Evolutionary conservation across 768 basidiomycete species (phyloP).

Genomic region (Termitomyces titanicus): DNA sequence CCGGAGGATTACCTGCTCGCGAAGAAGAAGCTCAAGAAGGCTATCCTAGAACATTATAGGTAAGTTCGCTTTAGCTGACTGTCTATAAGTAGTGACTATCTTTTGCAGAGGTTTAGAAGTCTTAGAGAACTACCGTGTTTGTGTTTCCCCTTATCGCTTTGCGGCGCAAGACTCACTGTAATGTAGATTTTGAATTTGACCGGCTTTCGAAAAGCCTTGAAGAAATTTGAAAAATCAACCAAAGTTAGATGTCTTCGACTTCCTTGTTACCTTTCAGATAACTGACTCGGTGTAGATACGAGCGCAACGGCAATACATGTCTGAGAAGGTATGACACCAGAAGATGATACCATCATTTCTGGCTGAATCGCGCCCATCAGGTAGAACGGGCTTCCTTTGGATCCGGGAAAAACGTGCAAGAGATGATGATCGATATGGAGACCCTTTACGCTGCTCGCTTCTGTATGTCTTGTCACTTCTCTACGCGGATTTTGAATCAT

Average conservation of each 20-base stretch:
- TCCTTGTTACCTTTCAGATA: background rate
- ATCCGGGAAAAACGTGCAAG: slow-evolving; percentile 53
- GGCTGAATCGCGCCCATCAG: slow-evolving; percentile 27
- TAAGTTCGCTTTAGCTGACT: slow-evolving; percentile 20
- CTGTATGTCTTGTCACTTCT: slow-evolving; percentile 38
- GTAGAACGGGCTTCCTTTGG: slow-evolving; percentile 68
- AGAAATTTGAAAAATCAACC: slow-evolving; percentile 82
- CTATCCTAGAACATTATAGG: slow-evolving; percentile 83
- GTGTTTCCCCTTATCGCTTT: slow-evolving; percentile 13
- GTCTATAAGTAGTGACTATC: background rate
- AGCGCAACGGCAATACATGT: slow-evolving; percentile 74
- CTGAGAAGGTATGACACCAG: slow-evolving; percentile 56
- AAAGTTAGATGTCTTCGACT: slow-evolving; percentile 35
- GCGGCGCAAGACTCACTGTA: background rate
- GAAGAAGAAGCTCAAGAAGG: slow-evolving; percentile 82
- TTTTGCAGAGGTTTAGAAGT: slow-evolving; percentile 65
- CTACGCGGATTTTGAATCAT: background rate
- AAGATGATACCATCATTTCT: background rate
- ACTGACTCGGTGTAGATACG: slow-evolving; percentile 41
- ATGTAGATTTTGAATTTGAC: slow-evolving; percentile 78
- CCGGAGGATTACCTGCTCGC: slow-evolving; percentile 82
- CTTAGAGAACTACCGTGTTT: slow-evolving; percentile 85
- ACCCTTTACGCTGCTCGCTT: slow-evolving; percentile 71
- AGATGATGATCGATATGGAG: slow-evolving; percentile 76
- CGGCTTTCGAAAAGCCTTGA: slow-evolving; percentile 83